Evolutionary conservation across 495 filamentous ascomycete genomes (phyloP).

Genomic region (Daldinia vernicosa): DNA sequence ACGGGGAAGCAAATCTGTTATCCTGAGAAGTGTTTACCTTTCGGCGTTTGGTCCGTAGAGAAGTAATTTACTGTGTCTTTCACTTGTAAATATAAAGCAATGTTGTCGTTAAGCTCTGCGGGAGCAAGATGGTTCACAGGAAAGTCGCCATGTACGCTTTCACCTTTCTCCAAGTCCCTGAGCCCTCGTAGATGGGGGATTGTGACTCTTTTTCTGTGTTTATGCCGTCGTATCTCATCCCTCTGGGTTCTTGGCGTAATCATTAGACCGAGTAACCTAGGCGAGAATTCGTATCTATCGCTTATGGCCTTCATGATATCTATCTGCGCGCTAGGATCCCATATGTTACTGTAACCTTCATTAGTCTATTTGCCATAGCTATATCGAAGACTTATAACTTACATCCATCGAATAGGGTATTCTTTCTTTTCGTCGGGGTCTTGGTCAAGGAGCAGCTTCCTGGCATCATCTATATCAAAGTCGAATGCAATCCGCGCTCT

Average conservation of each 20-base stretch:
- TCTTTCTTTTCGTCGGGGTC: slow-evolving; percentile 15
- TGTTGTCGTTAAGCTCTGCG: slow-evolving; percentile 35
- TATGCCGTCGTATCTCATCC: slow-evolving; percentile 25
- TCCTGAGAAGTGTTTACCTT: slow-evolving; percentile 30
- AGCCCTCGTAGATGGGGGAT: slow-evolving; percentile 20
- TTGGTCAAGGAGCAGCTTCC: slow-evolving; percentile 45
- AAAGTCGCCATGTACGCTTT: slow-evolving; percentile 20
- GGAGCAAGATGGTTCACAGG: slow-evolving; percentile 10
- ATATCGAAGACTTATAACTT: slow-evolving; percentile 40
- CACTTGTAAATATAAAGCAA: slow-evolving; percentile 44
- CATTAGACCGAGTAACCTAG: slow-evolving; percentile 72
- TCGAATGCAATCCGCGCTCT: slow-evolving; percentile 70
- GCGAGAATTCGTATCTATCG: slow-evolving; percentile 71
- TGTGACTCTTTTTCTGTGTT: slow-evolving; percentile 14
- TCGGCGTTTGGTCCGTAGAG: slow-evolving; percentile 51
- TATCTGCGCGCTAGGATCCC: slow-evolving; percentile 70
- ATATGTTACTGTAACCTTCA: slow-evolving; percentile 67
- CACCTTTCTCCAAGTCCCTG: slow-evolving; percentile 35
- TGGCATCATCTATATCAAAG: slow-evolving; percentile 58
- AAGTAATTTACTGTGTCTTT: slow-evolving; percentile 53
- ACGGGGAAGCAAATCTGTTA: slow-evolving; percentile 6
- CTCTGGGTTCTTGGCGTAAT: slow-evolving; percentile 19
- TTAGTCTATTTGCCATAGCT: slow-evolving; percentile 20
- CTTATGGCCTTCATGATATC: slow-evolving; percentile 62
- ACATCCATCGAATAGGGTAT: slow-evolving; percentile 72